Evolutionary conservation across 179 eudicot genomes (phyloP), one percentile per base, ranked within the genome.

Genomic region (Beta macrorhiza): DNA sequence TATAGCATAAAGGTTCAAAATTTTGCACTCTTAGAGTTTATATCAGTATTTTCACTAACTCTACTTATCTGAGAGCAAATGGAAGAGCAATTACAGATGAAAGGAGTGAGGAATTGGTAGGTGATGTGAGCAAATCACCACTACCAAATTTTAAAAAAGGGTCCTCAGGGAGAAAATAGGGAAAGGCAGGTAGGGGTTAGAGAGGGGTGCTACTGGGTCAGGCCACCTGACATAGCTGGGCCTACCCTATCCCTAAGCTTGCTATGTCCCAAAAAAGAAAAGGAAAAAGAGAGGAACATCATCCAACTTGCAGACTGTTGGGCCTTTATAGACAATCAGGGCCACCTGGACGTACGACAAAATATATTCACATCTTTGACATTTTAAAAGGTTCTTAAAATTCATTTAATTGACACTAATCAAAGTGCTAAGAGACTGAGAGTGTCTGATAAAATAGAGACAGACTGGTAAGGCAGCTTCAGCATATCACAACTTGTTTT

Each of bases 381-480:
- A 37, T 49, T 75, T 16, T 5, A 11, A 4, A 75, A 16, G 51
- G 22, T 25, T 10, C 55, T 55, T 19, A 6, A 53, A 17, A 29
- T 52, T 74, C 45, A 74, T 5, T 15, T 55, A 4, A 29, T 12
- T 49, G 0, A 76, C 42, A 59, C 12, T 3, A 44, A 61, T 55
- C 22, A 5, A 7, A 32, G 20, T 29, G 12, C 49, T 37, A 55
- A 57, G 15, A 75, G 32, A 68, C 0, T 12, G 45, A 20, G 22
- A 79, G 37, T 57, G 70, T 70, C 82, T 47, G 10, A n/a, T n/a
- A 47, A 7, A 57, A 8, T 17, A 79, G 12, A 29, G 56, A 53
- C 45, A 20, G 45, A 79, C 20, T 13, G 47, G 69, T 61, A 44
- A 71, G 15, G 67, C 20, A 22, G 59, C 75, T 13, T 55, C 58